Evolutionary conservation across 2,329 filamentous ascomycete species (phyloP).

Genomic region (Nannizziopsis barbatae): DNA sequence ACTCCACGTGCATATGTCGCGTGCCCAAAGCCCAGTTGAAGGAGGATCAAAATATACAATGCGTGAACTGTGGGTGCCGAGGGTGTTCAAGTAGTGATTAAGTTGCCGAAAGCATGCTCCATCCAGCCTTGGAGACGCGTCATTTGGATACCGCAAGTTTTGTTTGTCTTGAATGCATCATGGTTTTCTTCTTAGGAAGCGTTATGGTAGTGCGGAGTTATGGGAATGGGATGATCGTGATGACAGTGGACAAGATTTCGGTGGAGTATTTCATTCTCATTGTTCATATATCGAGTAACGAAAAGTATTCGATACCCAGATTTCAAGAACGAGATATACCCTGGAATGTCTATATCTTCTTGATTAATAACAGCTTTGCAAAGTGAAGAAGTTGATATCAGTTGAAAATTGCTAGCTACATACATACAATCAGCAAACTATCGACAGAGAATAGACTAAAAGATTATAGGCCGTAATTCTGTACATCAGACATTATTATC

Average conservation of each 20-base stretch:
- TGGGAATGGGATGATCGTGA: no score
- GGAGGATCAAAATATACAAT: constrained; percentile 81
- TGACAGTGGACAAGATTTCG: no score
- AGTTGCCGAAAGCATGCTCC: not conserved
- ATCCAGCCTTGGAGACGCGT: not conserved
- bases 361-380: not conserved
- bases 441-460: constrained; percentile 2
- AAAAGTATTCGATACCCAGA: not conserved
- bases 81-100: constrained; percentile 81
- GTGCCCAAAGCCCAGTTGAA: constrained; percentile 84
- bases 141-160: no score
- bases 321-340: not conserved
- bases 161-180: no score
- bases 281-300: not conserved
- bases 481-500: constrained; percentile 12
- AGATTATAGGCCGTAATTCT: constrained; percentile 9
- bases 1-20: constrained; percentile 91
- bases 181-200: no score
- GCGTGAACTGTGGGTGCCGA: constrained; percentile 86
- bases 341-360: not conserved
- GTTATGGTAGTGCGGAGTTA: no score
- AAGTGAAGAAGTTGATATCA: constrained; percentile 1
- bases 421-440: not conserved
- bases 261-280: no score
- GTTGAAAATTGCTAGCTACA: constrained; percentile 4